Evolutionary conservation across 1,284 basidiomycete genomes (phyloP).

Genomic region (Ceratobasidium sp.): DNA sequence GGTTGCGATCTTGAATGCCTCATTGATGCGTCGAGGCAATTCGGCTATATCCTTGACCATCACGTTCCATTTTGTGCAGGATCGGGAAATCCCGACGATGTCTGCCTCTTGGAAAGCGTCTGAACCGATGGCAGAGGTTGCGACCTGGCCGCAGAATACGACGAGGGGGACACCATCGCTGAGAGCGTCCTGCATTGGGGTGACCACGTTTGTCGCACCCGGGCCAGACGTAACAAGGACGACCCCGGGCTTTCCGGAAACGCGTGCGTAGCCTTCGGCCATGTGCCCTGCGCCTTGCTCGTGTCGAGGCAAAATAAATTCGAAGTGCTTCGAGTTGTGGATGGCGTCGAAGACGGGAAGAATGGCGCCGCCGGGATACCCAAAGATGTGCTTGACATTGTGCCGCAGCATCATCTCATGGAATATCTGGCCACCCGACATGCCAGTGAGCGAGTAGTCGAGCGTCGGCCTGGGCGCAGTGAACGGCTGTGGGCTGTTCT

Average conservation of each 20-base stretch:
- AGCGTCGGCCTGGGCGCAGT: conserved; percentile 53
- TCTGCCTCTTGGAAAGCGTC: conserved; percentile 99
- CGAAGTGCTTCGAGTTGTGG: conserved; percentile 94
- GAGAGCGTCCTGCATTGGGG: conserved; percentile 97
- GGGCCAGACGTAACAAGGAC: conserved; percentile 98
- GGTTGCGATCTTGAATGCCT: conserved; percentile 99
- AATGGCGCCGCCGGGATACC: conserved; percentile 98
- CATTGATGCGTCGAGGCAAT: conserved; percentile 94
- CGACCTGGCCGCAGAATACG: conserved; percentile 97
- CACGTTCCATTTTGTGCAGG: conserved; percentile 99
- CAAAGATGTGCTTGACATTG: conserved; percentile 95
- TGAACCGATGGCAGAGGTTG: conserved; percentile 96
- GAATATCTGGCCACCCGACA: conserved; percentile 97
- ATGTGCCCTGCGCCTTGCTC: conserved; percentile 99
- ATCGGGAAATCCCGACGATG: conserved; percentile 93
- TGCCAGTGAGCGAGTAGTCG: conserved; percentile 88
- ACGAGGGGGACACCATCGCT: conserved; percentile 95
- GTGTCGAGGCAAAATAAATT: conserved; percentile 95
- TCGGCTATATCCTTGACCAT: conserved; percentile 99
- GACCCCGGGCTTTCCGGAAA: conserved; percentile 97
- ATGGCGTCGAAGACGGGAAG: conserved; percentile 99
- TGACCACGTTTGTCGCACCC: conserved; percentile 97
- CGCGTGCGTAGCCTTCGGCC: conserved; percentile 97
- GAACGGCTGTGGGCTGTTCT: conserved; percentile 52
- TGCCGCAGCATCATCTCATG: conserved; percentile 99